These are phyloP conservation scores for Pilatotrama ljubarskyi DNA, from an alignment of 768 basidiomycete genomes.

Conservation along the genomic window DNA sequence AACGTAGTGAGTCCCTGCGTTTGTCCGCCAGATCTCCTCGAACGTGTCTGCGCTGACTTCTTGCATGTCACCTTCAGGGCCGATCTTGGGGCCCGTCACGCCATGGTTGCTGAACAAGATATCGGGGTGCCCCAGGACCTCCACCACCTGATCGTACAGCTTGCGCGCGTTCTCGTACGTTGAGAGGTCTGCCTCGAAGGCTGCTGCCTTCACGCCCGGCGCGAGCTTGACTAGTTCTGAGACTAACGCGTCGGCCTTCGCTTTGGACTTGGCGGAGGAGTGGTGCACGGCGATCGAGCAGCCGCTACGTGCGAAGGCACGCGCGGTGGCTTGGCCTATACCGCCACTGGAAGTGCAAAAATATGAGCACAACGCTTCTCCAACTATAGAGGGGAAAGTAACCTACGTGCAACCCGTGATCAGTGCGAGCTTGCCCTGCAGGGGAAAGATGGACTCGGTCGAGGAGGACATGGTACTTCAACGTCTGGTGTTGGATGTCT, in stretches of 20 bases:
- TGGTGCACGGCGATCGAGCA: constrained; percentile 52
- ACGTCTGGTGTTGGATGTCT: not conserved
- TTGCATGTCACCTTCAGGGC: constrained; percentile 47
- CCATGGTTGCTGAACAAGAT: constrained; percentile 56
- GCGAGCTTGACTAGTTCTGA: constrained; percentile 32
- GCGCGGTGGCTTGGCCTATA: constrained; percentile 52
- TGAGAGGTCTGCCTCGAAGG: constrained; percentile 50
- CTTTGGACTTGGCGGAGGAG: constrained; percentile 36
- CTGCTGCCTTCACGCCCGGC: constrained; percentile 39
- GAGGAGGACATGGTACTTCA: not conserved
- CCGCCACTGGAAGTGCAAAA: constrained; percentile 42
- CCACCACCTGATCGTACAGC: constrained; percentile 45
- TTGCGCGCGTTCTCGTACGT: constrained; percentile 46
- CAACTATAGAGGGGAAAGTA: not conserved
- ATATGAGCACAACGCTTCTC: not conserved
- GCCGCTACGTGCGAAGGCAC: constrained; percentile 45
- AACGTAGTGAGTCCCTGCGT: constrained; percentile 48
- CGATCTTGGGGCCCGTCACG: constrained; percentile 41
- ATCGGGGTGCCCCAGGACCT: constrained; percentile 47
- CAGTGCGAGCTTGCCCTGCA: constrained; percentile 36
- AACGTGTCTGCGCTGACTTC: constrained; percentile 45
- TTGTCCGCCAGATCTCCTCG: constrained; percentile 47
- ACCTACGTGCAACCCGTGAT: constrained; percentile 42
- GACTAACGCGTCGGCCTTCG: constrained; percentile 43
- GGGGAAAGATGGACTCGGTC: constrained; percentile 5